Base-by-base conservation (phyloP, 2,329 filamentous ascomycete species). In the Phaeosphaeriaceae sp. region DNA sequence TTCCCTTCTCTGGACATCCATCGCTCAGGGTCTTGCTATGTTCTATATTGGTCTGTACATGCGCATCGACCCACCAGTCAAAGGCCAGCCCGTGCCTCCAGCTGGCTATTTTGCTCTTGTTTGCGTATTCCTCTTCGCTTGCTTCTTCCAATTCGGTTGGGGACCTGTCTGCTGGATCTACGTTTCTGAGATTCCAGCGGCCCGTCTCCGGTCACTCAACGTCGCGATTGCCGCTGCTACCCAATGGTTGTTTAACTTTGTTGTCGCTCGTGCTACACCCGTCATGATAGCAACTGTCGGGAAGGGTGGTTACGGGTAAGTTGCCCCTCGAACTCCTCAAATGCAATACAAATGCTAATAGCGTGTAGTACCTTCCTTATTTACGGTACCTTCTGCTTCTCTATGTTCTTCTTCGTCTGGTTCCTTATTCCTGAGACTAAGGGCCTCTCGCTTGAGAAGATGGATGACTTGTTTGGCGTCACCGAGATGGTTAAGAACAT, bases 171-270 rank as follows among this genome's bases (percentile, higher is more conserved):
- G 85, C 74, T 90, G 87, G 87, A 88, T 89, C 63, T 85, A 89
- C 62, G 82, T 88, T 3, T 82, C 81, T 20, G 87, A 90, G 71
- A 89, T 90, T 49, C 86, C 87, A 0, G 85, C 85, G 6, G 84
- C 85, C 0, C 78, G 87, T 28, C 77, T 90, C 6, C 77, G 87
- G 46, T 83, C 83, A 15, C 74, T 87, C 57, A 89, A 89, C 62
- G 87, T 90, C 6, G 81, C 86, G 1, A 77, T 90, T 38, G 87
- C 81, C 0, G 86, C 87, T 0, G 84, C 83, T 6, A 88, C 84
- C 0, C 86, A 90, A 63, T 89, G 87, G 87, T 71, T 90, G 4
- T 89, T 90, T 71, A 90, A 90, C 66, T 88, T 90, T 52, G 82
- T 89, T 8, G 84, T 90, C 48, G 87, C 87, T 1, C 76, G 85